Conservation (phyloP, 2,329 filamentous ascomycete species). For the Penicillium italicum region DNA sequence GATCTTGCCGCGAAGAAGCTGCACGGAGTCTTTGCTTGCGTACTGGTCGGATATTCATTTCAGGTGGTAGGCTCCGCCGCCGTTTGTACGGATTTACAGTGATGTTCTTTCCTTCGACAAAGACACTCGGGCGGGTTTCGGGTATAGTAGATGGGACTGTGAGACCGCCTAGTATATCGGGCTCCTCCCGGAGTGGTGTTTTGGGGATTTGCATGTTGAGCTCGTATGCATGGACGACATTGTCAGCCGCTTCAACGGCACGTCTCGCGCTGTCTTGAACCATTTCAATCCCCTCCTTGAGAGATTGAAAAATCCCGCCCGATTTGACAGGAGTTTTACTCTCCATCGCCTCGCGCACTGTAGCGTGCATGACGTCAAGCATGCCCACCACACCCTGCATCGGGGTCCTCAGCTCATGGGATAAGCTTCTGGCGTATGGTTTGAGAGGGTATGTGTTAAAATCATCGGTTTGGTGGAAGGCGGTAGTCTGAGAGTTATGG, state of each 20-base stretch:
- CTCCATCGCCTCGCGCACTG: conserved; percentile 63
- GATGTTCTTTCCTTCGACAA: conserved; percentile 45
- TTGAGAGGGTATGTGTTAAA: conserved; percentile 61
- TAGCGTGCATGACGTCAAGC: conserved; percentile 73
- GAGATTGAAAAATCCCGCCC: conserved; percentile 56
- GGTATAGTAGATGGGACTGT: conserved; percentile 18
- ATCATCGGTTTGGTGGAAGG: conserved; percentile 55
- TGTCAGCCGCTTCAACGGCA: conserved; percentile 70
- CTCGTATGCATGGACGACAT: conserved; percentile 71
- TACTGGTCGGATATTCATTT: conserved; percentile 33
- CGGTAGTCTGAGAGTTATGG: conserved; percentile 39
- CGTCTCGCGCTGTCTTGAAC: conserved; percentile 70
- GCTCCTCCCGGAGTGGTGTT: conserved; percentile 48
- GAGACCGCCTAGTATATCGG: conserved; percentile 30
- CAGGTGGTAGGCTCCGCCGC: conserved; percentile 41
- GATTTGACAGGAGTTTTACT: conserved; percentile 50
- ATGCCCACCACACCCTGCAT: conserved; percentile 75
- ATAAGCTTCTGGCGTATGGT: conserved; percentile 68
- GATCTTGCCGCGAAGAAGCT: conserved; percentile 31
- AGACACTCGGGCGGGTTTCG: conserved; percentile 39
- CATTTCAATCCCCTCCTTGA: conserved; percentile 67
- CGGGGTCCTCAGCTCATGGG: conserved; percentile 67
- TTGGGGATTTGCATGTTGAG: conserved; percentile 73
- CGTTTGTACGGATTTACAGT: conserved; percentile 45
- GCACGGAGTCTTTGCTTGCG: conserved; percentile 37